Evolutionary conservation across 345 rosid genomes (phyloP), one percentile per base, ranked within the genome.

Genomic region (Boechera divaricarpa): DNA sequence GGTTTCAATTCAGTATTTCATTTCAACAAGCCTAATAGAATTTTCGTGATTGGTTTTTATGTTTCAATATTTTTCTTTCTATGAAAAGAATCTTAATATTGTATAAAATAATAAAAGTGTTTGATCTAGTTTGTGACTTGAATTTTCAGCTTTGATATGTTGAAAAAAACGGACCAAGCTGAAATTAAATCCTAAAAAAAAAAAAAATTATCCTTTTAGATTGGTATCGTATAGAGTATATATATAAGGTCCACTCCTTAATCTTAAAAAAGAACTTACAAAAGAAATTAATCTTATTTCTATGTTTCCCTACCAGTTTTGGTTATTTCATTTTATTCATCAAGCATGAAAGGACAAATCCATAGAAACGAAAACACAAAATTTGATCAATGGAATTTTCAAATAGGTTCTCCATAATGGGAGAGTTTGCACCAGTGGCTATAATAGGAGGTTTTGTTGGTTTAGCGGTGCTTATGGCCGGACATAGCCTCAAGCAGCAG

Each of bases 401-500:
- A 21, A 21, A 61, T 10, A 88, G 88, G 76, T 80, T 55, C 26
- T 53, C 82, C 2, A 10, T 74, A 54, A 73, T 73, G 13, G 86
- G 83, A 71, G 87, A 85, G n/a, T 66, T 39, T 63, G 84, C 83
- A 32, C 91, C 88, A 2, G 44, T 84, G 28, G 83, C 79, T 26
- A 33, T 84, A 48, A 36, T 89, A 63, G 57, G 74, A 60, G 91
- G 93, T 16, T 18, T 87, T 65, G 36, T 87, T 62, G 12, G 29
- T 3, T 13, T 78, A 28, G 87, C 86, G 7, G 15, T 82, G 5
- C 49, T 56, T 2, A 76, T 87, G 16, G 90, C 63, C 12, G 54
- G 71, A 11, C 89, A 86, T 71, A 83, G 83, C 9, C 52, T 53
- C 21, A 84, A 86, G 63, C 87, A 86, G 53, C 91, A 89, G 60